Conservation (phyloP, 345 rosid species). For the Linum lewisii region DNA sequence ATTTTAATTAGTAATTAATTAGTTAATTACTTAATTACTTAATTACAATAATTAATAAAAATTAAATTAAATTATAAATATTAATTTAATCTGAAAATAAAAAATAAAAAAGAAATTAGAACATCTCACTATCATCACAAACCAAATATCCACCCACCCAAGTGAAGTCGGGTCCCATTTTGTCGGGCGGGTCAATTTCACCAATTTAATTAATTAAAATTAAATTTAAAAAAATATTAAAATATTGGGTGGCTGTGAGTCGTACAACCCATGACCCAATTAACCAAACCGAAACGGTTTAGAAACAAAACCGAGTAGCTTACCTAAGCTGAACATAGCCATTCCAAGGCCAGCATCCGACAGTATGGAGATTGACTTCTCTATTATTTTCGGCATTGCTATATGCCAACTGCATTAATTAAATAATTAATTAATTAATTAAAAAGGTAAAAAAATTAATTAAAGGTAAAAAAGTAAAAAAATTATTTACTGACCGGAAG, state of each 20-base stretch:
- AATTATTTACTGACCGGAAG: constrained; percentile 14
- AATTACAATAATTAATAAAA: no score
- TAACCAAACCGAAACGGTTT: no score
- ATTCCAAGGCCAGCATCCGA: constrained; percentile 33
- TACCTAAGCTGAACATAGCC: constrained; percentile 37
- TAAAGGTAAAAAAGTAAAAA: no score
- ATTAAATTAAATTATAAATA: background rate
- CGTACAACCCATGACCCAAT: background rate
- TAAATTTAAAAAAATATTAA: background rate
- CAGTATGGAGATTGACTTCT: constrained; percentile 25
- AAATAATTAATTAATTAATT: background rate
- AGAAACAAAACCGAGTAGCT: background rate
- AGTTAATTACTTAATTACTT: no score
- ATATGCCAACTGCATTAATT: constrained; percentile 23
- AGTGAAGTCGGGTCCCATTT: background rate
- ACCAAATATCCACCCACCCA: background rate
- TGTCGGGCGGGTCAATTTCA: background rate
- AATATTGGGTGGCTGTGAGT: constrained; percentile 14
- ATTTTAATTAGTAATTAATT: no score
- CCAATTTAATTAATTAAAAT: background rate
- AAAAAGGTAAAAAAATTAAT: no score
- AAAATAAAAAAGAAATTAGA: background rate
- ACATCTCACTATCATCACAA: background rate
- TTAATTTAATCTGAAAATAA: background rate
- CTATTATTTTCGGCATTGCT: constrained; percentile 23